Percentiles rank a stretch among this genome's conserved stretches.
Conservation (phyloP, 495 filamentous ascomycete genomes). For the Aspergillus conjunctus region DNA sequence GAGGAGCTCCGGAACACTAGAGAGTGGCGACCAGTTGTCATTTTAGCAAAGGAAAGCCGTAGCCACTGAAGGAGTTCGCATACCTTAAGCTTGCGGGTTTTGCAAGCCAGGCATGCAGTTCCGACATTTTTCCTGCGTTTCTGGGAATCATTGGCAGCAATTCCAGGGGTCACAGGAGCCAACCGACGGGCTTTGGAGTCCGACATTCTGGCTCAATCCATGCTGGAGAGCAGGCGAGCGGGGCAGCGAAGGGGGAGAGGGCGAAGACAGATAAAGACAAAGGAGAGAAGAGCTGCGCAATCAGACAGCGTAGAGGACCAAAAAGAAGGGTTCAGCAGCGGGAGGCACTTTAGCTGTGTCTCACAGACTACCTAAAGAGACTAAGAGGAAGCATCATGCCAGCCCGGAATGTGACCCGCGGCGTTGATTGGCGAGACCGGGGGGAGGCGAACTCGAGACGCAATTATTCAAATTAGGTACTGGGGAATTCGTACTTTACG, state of each 20-base stretch:
- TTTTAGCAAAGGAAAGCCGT: neutral
- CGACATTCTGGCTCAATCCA: conserved; percentile 25
- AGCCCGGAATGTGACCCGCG: neutral
- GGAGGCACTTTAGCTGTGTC: neutral
- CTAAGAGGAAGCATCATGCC: neutral
- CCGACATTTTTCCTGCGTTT: conserved; percentile 31
- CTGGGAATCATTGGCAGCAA: conserved; percentile 15
- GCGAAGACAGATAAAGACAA: conserved; percentile 4
- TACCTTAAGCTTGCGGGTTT: conserved; percentile 37
- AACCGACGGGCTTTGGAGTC: conserved; percentile 23
- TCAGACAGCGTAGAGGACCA: neutral
- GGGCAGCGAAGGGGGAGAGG: conserved; percentile 5
- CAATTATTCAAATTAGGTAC: too few species aligned
- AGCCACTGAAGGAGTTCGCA: neutral
- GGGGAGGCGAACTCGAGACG: too few species aligned
- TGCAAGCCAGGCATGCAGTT: conserved; percentile 34
- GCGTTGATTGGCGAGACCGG: neutral
- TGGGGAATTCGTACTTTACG: too few species aligned
- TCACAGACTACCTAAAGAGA: too few species aligned
- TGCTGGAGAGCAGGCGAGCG: conserved; percentile 12
- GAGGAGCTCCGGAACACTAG: conserved; percentile 36
- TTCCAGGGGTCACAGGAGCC: conserved; percentile 26
- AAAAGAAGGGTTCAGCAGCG: neutral
- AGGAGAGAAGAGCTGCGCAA: neutral
- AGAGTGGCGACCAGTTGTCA: neutral